Base-by-base conservation (phyloP, 1,284 basidiomycete genomes). In the Inonotus obliquus region DNA sequence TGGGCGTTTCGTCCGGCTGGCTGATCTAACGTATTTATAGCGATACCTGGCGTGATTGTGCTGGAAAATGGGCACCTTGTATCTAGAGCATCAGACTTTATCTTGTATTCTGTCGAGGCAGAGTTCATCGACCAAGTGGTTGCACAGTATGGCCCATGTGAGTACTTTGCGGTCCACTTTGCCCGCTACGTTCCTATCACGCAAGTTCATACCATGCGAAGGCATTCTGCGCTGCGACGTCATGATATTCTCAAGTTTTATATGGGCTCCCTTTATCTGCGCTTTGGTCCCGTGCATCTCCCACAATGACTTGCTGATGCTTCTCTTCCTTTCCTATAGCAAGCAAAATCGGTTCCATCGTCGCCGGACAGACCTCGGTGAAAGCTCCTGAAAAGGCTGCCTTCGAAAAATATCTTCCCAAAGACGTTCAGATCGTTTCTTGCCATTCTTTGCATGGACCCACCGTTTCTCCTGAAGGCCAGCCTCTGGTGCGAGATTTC, bases 381-480 rank as follows among this genome's bases (percentile, higher is more conserved):
- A 99, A 99, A 74, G 92, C 94, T 0, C 97, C 97, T 0, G 96
- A 99, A 72, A 87, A 84, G 66, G 82, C 74, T 0, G 96, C 97
- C 0, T 99, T 99, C 70, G 96, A 99, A 66, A 85, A 85, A 59
- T 82, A 94, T 70, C 85, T 98, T 0, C 97, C 96, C 0, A 66
- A 76, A 6, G 96, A 99, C 69, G 87, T 92, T 14, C 82, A 90
- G 67, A 96, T 99, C 67, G 85, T 98, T 51, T 97, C 94, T 0
- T 86, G 94, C 63, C 96, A 99, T 75, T 98, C 95, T 19, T 77
- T 99, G 44, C 96, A 99, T 73, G 96, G 96, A 0, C 96, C 96
- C 0, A 88, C 86, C 17, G 94, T 99, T 14, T 90, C 91, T 47
- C 87, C 96, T 0, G 79, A 87, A n/a, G 95, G 91, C 0, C 96